Evolutionary conservation across 106 monocot genomes (phyloP).

Genomic region (Dendrobium huoshanense): DNA sequence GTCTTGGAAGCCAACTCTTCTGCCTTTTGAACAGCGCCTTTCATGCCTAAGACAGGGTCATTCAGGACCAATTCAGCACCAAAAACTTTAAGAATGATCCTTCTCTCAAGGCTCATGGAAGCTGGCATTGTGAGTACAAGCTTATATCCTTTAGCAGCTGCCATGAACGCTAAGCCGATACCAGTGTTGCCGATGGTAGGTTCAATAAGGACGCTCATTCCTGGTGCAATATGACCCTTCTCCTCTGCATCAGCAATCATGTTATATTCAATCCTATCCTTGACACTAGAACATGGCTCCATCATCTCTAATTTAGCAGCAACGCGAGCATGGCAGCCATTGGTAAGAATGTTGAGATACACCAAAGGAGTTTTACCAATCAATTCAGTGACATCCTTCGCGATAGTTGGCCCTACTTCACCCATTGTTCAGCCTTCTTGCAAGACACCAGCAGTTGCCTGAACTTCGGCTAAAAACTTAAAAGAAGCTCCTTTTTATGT

Average conservation of each 20-base stretch:
- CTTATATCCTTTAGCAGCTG: slow-evolving; percentile 73
- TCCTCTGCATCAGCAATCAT: slow-evolving; percentile 94
- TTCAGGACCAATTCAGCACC: slow-evolving; percentile 48
- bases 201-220: slow-evolving; percentile 67
- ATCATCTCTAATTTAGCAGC: slow-evolving; percentile 92
- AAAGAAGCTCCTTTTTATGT: too few species aligned
- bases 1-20: slow-evolving; percentile 53
- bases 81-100: slow-evolving; percentile 60
- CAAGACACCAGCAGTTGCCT: neutral
- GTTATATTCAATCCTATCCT: slow-evolving; percentile 90
- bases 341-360: slow-evolving; percentile 64
- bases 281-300: slow-evolving; percentile 91
- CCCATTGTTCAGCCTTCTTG: slow-evolving; percentile 18
- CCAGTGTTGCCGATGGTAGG: slow-evolving; percentile 77
- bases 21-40: slow-evolving; percentile 52
- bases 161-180: slow-evolving; percentile 67
- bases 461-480: too few species aligned
- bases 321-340: slow-evolving; percentile 56
- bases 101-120: slow-evolving; percentile 76
- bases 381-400: slow-evolving; percentile 78
- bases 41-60: slow-evolving; percentile 43
- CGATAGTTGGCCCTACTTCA: slow-evolving; percentile 29
- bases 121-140: slow-evolving; percentile 68
- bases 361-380: slow-evolving; percentile 86
- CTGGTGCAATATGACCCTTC: slow-evolving; percentile 74